Evolutionary conservation across 2,329 filamentous ascomycete species (phyloP).

Genomic region (Aspergillus tamarii): DNA sequence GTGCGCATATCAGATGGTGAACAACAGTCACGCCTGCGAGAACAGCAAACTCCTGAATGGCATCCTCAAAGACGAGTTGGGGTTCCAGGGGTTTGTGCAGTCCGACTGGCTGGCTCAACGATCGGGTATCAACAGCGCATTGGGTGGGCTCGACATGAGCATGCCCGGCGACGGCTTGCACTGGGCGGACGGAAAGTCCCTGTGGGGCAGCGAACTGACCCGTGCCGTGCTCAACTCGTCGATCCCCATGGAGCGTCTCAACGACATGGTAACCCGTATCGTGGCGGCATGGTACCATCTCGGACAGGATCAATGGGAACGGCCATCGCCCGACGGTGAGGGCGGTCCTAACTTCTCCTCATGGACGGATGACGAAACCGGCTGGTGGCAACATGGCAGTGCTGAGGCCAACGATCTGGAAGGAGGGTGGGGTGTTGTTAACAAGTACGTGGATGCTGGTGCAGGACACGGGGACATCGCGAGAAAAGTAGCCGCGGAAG

Average conservation of each 20-base stretch:
- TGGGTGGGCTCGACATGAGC: conserved; percentile 80
- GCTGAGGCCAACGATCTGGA: not conserved
- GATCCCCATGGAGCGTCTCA: conserved; percentile 57
- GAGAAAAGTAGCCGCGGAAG: conserved; percentile 63
- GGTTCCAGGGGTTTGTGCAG: conserved; percentile 80
- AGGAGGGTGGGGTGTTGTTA: not conserved
- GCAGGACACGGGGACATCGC: conserved; percentile 44
- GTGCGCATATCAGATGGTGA: conserved; percentile 64
- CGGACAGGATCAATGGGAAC: conserved; percentile 44
- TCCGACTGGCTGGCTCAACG: conserved; percentile 82
- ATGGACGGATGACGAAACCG: conserved; percentile 43
- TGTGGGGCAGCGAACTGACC: conserved; percentile 47
- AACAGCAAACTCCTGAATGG: conserved; percentile 77
- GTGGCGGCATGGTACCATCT: conserved; percentile 55
- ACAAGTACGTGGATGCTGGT: conserved; percentile 37
- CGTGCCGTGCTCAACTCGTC: conserved; percentile 64
- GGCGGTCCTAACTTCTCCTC: conserved; percentile 50
- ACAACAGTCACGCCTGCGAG: conserved; percentile 79
- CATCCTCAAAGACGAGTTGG: conserved; percentile 76
- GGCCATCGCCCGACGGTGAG: conserved; percentile 30
- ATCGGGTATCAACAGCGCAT: conserved; percentile 65
- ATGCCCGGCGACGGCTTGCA: conserved; percentile 66
- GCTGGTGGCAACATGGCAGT: not conserved
- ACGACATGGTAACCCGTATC: conserved; percentile 63
- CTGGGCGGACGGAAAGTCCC: conserved; percentile 26